Evolutionary conservation across 805 yeast genomes (phyloP).

Genomic region (Ogataea philodendri): DNA sequence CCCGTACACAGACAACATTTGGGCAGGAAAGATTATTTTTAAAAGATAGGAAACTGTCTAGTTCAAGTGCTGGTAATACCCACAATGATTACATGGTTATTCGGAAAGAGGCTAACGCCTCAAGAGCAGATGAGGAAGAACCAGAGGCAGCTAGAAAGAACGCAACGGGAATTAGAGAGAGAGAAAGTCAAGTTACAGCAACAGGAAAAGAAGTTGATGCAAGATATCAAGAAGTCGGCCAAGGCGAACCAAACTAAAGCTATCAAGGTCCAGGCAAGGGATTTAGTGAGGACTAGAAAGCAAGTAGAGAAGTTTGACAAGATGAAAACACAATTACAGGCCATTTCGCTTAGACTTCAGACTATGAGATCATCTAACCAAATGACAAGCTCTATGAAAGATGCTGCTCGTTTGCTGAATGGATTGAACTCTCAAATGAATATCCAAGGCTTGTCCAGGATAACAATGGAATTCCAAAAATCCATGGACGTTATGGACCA

Average conservation of each 20-base stretch:
- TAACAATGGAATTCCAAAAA: conserved; percentile 92
- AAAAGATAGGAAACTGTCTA: conserved; percentile 6
- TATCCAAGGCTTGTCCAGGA: conserved; percentile 80
- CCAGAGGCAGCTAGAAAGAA: conserved; percentile 90
- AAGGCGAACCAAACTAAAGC: conserved; percentile 85
- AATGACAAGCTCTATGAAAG: conserved; percentile 92
- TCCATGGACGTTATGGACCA: conserved; percentile 98
- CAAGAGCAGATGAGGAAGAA: conserved; percentile 93
- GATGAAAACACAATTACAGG: conserved; percentile 95
- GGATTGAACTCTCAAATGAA: conserved; percentile 88
- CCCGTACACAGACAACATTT: conserved; percentile 5
- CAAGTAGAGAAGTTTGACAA: conserved; percentile 83
- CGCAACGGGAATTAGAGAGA: conserved; percentile 89
- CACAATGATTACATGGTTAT: conserved; percentile 92
- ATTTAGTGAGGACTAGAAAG: conserved; percentile 81
- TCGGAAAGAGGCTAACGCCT: conserved; percentile 90
- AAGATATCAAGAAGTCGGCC: conserved; percentile 88
- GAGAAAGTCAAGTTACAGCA: conserved; percentile 82
- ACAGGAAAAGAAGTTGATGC: conserved; percentile 85
- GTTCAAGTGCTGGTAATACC: too few relatives aligned
- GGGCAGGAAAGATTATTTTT: too few relatives aligned
- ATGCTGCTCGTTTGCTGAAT: conserved; percentile 80
- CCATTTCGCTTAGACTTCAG: conserved; percentile 87
- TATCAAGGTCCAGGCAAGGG: conserved; percentile 94
- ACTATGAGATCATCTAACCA: conserved; percentile 91